Conservation (phyloP, 257 asterid species). For the Solanum sejunctum region DNA sequence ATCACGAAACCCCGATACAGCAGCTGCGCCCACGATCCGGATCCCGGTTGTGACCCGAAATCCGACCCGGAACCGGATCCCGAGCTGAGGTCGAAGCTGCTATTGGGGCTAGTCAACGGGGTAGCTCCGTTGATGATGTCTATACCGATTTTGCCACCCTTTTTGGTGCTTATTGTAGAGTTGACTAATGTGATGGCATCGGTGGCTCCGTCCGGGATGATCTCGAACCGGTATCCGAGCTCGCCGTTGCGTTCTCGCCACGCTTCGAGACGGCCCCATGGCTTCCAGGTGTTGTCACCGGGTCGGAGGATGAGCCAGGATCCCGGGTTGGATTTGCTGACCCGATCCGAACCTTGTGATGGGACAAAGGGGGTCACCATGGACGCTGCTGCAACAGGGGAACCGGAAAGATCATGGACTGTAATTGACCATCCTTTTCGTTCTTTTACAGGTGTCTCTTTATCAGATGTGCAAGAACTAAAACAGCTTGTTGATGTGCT, state of each 20-base stretch:
- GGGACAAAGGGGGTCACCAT: conserved; percentile 98
- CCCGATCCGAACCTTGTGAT: conserved; percentile 63
- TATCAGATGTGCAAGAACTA: conserved; percentile 15
- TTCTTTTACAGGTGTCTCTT: conserved; percentile 30
- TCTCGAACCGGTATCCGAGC: conserved; percentile 85
- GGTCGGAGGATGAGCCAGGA: conserved; percentile 97
- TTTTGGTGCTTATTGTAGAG: conserved; percentile 39
- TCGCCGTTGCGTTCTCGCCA: conserved; percentile 48
- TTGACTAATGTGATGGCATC: conserved; percentile 62
- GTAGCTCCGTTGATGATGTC: conserved; percentile 72
- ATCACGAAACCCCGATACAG: conserved; percentile 75
- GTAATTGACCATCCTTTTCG: conserved; percentile 98
- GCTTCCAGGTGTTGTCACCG: conserved; percentile 75
- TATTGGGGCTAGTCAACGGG: conserved; percentile 69
- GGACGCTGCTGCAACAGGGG: conserved; percentile 92
- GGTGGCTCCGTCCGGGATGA: conserved; percentile 69
- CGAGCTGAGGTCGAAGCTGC: conserved; percentile 70
- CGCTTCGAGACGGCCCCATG: conserved; percentile 98
- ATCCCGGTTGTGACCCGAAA: conserved; percentile 51
- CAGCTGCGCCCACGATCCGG: conserved; percentile 74
- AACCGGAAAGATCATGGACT: conserved; percentile 90
- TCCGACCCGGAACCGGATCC: conserved; percentile 52
- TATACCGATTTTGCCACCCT: conserved; percentile 62
- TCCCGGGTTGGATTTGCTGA: conserved; percentile 81
- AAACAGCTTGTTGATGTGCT: conserved; percentile 64